These are phyloP conservation scores for Euptelea pleiosperma DNA, from an alignment of 164 flowering plant genomes.

Conservation along the genomic window DNA sequence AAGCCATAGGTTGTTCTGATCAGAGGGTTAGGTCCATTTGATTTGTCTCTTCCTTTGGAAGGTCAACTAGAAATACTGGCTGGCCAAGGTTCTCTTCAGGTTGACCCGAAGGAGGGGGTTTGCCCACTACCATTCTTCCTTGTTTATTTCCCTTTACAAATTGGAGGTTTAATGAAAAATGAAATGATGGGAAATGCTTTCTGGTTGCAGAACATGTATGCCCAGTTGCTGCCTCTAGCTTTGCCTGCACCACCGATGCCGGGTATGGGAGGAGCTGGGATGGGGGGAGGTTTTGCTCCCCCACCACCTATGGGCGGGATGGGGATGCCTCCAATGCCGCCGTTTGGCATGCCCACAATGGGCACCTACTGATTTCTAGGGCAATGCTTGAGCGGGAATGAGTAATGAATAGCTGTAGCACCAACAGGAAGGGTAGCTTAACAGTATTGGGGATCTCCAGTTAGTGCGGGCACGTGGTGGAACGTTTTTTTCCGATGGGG, in stretches of 20 bases:
- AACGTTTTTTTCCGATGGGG: conserved; percentile 15
- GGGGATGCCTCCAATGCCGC: conserved; percentile 99
- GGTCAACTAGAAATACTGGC: too few species aligned
- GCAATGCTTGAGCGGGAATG: not conserved
- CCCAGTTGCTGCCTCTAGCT: conserved; percentile 95
- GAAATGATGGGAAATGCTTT: conserved; percentile 2
- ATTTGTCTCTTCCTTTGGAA: too few species aligned
- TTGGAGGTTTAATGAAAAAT: not conserved
- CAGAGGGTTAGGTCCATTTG: too few species aligned
- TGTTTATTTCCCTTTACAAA: not conserved
- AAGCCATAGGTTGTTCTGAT: too few species aligned
- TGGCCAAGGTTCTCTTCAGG: too few species aligned
- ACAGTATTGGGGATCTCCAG: conserved; percentile 6
- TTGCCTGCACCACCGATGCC: conserved; percentile 97
- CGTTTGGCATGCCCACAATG: conserved; percentile 97
- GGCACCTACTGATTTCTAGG: conserved; percentile 48
- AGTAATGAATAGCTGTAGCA: too few species aligned
- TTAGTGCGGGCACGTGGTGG: not conserved
- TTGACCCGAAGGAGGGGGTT: too few species aligned
- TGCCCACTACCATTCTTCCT: too few species aligned
- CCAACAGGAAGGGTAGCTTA: conserved; percentile 4
- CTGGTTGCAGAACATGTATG: conserved; percentile 91
- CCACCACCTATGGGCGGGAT: conserved; percentile 83
- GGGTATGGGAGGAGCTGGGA: conserved; percentile 62
- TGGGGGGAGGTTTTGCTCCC: conserved; percentile 52